Evolutionary conservation across 1,139 yeast species (phyloP).

Genomic region (Scheffersomyces parashehatae): DNA sequence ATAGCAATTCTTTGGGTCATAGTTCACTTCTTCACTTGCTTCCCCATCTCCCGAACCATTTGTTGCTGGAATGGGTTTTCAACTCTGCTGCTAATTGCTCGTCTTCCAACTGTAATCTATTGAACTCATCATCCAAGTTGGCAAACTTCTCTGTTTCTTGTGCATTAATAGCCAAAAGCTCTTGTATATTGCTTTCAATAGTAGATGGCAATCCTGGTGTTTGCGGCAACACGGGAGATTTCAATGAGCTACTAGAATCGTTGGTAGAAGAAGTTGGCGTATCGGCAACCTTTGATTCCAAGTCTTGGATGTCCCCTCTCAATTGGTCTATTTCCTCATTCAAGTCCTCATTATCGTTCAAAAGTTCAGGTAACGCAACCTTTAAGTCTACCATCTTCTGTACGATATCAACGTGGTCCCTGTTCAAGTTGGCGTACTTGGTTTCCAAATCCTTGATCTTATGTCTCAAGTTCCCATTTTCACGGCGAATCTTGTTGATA

Average conservation of each 20-base stretch:
- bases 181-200: constrained; percentile 50
- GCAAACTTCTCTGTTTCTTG: constrained; percentile 59
- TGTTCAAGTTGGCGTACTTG: constrained; percentile 65
- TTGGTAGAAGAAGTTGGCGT: constrained; percentile 4
- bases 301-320: constrained; percentile 50
- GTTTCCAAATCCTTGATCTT: constrained; percentile 76
- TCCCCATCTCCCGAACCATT: constrained; percentile 38
- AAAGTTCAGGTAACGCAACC: constrained; percentile 51
- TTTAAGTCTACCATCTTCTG: constrained; percentile 45
- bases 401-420: constrained; percentile 64
- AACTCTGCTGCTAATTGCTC: constrained; percentile 29
- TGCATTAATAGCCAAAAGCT: constrained; percentile 51
- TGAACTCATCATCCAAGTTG: constrained; percentile 50
- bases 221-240: constrained; percentile 30
- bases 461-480: constrained; percentile 72
- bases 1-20: not conserved
- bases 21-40: not conserved
- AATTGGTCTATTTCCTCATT: constrained; percentile 64
- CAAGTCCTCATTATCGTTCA: constrained; percentile 72
- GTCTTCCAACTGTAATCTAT: constrained; percentile 28
- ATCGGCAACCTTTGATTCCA: constrained; percentile 39
- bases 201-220: constrained; percentile 35
- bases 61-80: constrained; percentile 23
- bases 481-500: constrained; percentile 60
- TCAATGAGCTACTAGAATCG: constrained; percentile 11